phyloP scores from a whole-genome alignment of 331 rosid species.

The Rhamnella rubrinervis region DNA sequence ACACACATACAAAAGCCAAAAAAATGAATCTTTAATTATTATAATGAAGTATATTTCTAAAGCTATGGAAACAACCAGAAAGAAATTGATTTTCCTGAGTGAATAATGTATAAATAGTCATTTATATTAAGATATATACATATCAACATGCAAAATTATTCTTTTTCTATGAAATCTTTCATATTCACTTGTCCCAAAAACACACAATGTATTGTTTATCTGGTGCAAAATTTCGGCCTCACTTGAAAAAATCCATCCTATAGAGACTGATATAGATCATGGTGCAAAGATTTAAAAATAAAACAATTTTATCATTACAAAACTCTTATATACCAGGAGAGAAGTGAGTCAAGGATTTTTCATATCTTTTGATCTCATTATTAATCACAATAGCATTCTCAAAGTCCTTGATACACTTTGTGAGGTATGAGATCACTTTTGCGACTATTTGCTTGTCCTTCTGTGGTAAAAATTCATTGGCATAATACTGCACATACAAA shows the following conservation, averaged over 20 bases:
- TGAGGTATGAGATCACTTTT: slow-evolving; percentile 45
- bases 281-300: neutral
- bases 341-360: slow-evolving; percentile 45
- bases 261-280: neutral
- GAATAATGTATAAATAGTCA: too few relatives aligned
- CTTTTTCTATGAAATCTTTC: too few relatives aligned
- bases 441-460: slow-evolving; percentile 38
- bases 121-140: too few relatives aligned
- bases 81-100: too few relatives aligned
- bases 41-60: neutral
- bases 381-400: slow-evolving; percentile 32
- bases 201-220: too few relatives aligned
- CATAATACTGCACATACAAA: slow-evolving; percentile 37
- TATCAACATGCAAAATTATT: too few relatives aligned
- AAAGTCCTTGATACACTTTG: slow-evolving; percentile 44
- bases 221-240: too few relatives aligned
- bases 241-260: too few relatives aligned
- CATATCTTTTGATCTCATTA: slow-evolving; percentile 47
- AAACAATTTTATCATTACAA: neutral
- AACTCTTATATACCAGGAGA: slow-evolving; percentile 42
- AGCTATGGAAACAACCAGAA: too few relatives aligned
- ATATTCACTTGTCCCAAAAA: too few relatives aligned
- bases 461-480: slow-evolving; percentile 49
- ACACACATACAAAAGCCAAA: neutral
- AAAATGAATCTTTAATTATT: neutral